A percentile compares a stretch with the other conserved stretches of the same genome.
Conservation (phyloP, 306 rosid species). For the Castanea crenata region DNA sequence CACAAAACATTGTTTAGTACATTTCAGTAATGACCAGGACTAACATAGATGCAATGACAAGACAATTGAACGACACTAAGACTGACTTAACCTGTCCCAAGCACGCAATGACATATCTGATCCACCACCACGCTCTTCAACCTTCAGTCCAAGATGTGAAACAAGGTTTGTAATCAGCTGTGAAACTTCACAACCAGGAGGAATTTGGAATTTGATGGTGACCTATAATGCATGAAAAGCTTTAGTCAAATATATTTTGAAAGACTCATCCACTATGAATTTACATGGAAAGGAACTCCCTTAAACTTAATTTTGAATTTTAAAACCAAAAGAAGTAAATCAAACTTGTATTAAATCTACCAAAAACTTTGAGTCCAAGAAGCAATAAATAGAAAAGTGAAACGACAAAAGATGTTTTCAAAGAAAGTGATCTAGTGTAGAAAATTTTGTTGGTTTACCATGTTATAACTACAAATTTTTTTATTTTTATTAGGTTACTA, state of each 20-base stretch:
- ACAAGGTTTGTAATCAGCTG: conserved; percentile 70
- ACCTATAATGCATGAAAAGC: conserved; percentile 43
- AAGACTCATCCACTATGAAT: background rate
- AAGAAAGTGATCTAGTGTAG: background rate
- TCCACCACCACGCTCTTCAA: conserved; percentile 62
- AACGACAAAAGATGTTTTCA: background rate
- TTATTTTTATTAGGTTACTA: background rate
- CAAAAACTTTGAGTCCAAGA: background rate
- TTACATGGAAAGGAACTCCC: conserved; percentile 4
- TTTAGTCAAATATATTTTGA: conserved; percentile 21
- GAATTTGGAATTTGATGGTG: conserved; percentile 67
- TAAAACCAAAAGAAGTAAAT: background rate
- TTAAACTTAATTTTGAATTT: background rate
- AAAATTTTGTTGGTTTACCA: background rate
- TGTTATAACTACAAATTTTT: background rate
- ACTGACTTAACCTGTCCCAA: conserved; percentile 69
- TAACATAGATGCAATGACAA: background rate
- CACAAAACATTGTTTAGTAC: conserved; percentile 17
- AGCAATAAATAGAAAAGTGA: background rate
- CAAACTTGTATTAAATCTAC: background rate
- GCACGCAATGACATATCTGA: conserved; percentile 73
- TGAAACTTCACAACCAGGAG: conserved; percentile 69
- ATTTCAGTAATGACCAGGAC: conserved; percentile 10
- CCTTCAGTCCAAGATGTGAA: conserved; percentile 68
- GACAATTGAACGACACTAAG: conserved; percentile 11